phyloP scores from a whole-genome alignment of 1,139 yeast species.

The Suhomyces kunorum region DNA sequence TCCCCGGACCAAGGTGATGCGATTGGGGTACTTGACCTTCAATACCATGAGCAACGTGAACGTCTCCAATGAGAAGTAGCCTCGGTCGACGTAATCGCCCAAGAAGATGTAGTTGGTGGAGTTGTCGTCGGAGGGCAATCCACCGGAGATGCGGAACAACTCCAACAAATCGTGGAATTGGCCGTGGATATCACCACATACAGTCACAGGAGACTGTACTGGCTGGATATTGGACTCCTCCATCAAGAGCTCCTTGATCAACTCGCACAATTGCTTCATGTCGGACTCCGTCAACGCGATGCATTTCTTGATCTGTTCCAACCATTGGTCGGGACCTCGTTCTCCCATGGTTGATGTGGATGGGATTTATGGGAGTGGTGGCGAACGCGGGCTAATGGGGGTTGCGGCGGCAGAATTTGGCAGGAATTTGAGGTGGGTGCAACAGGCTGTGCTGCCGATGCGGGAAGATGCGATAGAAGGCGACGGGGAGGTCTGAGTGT shows the following conservation, averaged over 20 bases:
- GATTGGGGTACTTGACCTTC: constrained; percentile 82
- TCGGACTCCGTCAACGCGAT: constrained; percentile 86
- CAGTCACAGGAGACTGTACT: constrained; percentile 92
- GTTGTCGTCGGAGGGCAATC: constrained; percentile 60
- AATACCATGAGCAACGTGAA: constrained; percentile 88
- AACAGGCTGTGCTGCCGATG: too few relatives aligned
- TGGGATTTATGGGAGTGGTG: background rate
- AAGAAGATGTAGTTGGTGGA: constrained; percentile 72
- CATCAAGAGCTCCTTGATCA: constrained; percentile 47
- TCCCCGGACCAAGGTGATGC: constrained; percentile 87
- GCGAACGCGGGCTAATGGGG: background rate
- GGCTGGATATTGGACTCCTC: constrained; percentile 78
- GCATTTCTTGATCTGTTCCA: constrained; percentile 89
- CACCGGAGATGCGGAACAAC: constrained; percentile 89
- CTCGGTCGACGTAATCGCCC: constrained; percentile 98
- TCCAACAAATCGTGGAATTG: constrained; percentile 95
- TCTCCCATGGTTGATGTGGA: constrained; percentile 52
- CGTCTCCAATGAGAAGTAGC: constrained; percentile 90
- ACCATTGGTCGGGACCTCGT: constrained; percentile 95
- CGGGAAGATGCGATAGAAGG: background rate
- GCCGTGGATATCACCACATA: constrained; percentile 98
- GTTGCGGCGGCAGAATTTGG: background rate
- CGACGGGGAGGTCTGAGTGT: constrained; percentile 1
- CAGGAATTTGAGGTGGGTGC: background rate
- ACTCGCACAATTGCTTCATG: constrained; percentile 94